Evolutionary conservation across 768 basidiomycete species (phyloP), one percentile per base, ranked within the genome.

Genomic region (Psilocybe tampanensis): DNA sequence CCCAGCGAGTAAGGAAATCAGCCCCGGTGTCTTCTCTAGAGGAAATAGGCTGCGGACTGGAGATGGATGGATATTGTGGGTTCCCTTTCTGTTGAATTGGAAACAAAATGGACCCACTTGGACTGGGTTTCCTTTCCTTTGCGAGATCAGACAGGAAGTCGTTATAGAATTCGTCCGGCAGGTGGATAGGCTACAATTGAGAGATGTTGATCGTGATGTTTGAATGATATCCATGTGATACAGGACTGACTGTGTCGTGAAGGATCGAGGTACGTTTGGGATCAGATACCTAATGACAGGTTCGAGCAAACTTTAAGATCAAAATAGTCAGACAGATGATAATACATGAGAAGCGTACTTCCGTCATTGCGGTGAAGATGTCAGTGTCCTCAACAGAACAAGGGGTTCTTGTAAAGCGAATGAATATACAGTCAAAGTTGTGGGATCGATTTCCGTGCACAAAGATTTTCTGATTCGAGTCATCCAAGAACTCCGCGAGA

Each of bases 1-100:
- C 23, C 96, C 96, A 0, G 94, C 95, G 7, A 95, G 83, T 29
- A 95, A 70, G 2, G 89, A 92, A 54, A 95, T 86, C 34, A 92
- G 68, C 0, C 91, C 91, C 0, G 94, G 93, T 0, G 75, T 81
- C 19, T 80, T 79, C 71, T 98, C 96, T 23, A 95, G 78, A 0
- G 87, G 92, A 55, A 85, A 81, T n/a, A 96, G 79, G 13, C 85
- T 70, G 60, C 86, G 78, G 55, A 90, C 87, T 90, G 60, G 60
- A 58, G 13, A 19, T 26, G 9, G 29, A 29, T 29, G 29, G 29
- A 29, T 29, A 32, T 33, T 23, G 29, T 34, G 12, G 32, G 19
- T 50, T 19, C 3, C 29, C 32, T 22, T 39, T 52, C 8, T 5
- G 19, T 45, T 4, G 42, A 11, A 24, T 39, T 48, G 45, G 32